Evolutionary conservation across 2,329 filamentous ascomycete genomes (phyloP).

Genomic region (Chrysoporthe cubensis): DNA sequence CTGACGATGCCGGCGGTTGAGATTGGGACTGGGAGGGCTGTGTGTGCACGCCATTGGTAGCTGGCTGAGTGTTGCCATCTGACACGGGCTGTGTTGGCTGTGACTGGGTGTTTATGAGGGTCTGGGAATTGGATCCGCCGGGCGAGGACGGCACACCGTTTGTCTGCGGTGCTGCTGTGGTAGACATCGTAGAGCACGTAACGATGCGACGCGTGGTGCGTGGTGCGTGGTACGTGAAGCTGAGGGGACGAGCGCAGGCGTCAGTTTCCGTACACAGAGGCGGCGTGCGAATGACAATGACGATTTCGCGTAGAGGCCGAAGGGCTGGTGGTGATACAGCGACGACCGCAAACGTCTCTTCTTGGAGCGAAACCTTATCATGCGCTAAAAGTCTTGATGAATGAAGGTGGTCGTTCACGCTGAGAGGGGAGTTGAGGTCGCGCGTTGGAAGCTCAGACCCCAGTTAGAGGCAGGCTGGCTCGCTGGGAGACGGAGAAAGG

Average conservation of each 20-base stretch:
- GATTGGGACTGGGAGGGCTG: conserved; percentile 35
- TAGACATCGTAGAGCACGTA: conserved; percentile 36
- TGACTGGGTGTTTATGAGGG: conserved; percentile 30
- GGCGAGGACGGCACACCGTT: conserved; percentile 55
- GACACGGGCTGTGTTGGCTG: conserved; percentile 28
- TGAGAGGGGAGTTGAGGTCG: neutral
- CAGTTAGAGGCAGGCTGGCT: neutral
- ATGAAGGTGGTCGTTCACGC: neutral
- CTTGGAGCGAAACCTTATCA: neutral
- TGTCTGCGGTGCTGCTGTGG: conserved; percentile 48
- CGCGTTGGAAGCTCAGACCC: neutral
- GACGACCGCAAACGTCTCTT: neutral
- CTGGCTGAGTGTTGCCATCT: conserved; percentile 34
- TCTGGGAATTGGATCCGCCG: conserved; percentile 35
- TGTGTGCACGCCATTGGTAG: conserved; percentile 33
- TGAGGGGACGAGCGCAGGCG: neutral
- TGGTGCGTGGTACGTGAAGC: conserved; percentile 10
- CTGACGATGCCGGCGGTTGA: conserved; percentile 33
- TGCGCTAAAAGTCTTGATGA: neutral
- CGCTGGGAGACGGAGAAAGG: conserved; percentile 15
- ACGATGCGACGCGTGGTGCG: neutral
- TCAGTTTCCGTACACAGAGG: conserved; percentile 1
- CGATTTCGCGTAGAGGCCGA: too few relatives aligned
- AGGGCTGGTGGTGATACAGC: neutral
- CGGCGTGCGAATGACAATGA: neutral